These are phyloP conservation scores for Zymoseptoria crescenta DNA, from an alignment of 2,329 filamentous ascomycete genomes.

Conservation along the genomic window DNA sequence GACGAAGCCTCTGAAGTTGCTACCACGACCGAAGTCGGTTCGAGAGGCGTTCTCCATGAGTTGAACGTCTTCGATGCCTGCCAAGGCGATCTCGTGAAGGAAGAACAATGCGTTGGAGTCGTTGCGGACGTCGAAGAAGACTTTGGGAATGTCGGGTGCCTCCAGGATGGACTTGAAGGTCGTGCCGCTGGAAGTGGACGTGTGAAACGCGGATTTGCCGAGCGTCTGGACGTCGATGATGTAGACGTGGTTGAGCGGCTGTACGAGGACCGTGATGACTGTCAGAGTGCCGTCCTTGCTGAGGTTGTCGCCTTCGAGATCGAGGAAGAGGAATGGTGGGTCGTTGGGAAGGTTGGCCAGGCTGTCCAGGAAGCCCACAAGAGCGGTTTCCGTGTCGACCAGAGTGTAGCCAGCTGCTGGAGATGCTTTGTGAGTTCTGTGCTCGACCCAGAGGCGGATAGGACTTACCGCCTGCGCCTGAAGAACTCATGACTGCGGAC, in stretches of 20 bases:
- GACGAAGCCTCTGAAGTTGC: conserved; percentile 11
- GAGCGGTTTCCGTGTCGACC: not conserved
- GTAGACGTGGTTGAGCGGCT: conserved; percentile 29
- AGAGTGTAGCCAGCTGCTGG: not conserved
- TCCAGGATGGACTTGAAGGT: conserved; percentile 40
- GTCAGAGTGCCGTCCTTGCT: conserved; percentile 38
- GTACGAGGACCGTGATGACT: conserved; percentile 36
- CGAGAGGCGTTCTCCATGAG: conserved; percentile 46
- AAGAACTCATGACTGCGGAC: not conserved
- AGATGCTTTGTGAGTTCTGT: not conserved
- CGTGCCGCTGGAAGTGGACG: conserved; percentile 12
- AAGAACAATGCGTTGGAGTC: conserved; percentile 49
- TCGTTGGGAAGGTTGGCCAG: not conserved
- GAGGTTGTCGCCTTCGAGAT: conserved; percentile 43
- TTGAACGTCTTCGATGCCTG: conserved; percentile 47
- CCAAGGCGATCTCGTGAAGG: conserved; percentile 38
- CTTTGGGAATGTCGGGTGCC: conserved; percentile 38
- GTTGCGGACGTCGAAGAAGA: conserved; percentile 52
- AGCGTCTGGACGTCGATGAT: conserved; percentile 42
- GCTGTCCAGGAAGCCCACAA: not conserved
- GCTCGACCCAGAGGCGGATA: not conserved
- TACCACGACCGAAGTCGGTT: conserved; percentile 10
- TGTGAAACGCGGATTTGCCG: conserved; percentile 34
- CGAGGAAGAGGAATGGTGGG: conserved; percentile 35
- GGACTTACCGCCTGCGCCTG: not conserved